phyloP scores from a whole-genome alignment of 176 grass and related monocot species.

The Aegilops umbellulata region DNA sequence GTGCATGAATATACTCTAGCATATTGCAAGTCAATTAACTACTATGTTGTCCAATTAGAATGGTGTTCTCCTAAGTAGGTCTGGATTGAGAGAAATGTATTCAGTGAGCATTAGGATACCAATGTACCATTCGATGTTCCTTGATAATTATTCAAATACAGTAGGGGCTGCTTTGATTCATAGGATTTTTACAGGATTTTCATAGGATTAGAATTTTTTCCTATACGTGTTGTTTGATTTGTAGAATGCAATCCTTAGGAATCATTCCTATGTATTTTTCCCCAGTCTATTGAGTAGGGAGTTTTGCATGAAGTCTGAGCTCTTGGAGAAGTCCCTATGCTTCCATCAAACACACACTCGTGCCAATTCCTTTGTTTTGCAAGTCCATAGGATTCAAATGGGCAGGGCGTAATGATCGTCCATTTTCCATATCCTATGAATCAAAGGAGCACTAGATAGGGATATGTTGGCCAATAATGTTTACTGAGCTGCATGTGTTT shows the following conservation, averaged over 20 bases:
- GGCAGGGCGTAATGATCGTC: background rate
- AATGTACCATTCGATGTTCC: background rate
- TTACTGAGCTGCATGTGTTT: background rate
- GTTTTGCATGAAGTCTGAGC: background rate
- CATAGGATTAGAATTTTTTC: background rate
- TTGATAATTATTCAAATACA: background rate
- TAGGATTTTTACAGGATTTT: background rate
- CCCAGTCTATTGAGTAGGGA: background rate
- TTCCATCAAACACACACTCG: background rate
- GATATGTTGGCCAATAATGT: background rate
- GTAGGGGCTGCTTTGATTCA: background rate
- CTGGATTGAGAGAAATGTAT: background rate
- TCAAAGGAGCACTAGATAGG: background rate
- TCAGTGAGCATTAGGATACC: background rate
- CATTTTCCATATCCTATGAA: background rate
- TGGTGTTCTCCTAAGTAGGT: background rate
- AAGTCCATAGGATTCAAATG: background rate
- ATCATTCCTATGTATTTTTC: background rate
- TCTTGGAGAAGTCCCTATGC: background rate
- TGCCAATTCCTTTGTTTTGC: too few species aligned
- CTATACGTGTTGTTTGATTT: background rate
- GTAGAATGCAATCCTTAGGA: background rate
- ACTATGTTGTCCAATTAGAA: background rate
- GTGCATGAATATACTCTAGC: background rate
- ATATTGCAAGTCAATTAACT: background rate